These are phyloP conservation scores for Gaultheria prostrata DNA, from an alignment of 148 eudicot genomes.

Conservation along the genomic window DNA sequence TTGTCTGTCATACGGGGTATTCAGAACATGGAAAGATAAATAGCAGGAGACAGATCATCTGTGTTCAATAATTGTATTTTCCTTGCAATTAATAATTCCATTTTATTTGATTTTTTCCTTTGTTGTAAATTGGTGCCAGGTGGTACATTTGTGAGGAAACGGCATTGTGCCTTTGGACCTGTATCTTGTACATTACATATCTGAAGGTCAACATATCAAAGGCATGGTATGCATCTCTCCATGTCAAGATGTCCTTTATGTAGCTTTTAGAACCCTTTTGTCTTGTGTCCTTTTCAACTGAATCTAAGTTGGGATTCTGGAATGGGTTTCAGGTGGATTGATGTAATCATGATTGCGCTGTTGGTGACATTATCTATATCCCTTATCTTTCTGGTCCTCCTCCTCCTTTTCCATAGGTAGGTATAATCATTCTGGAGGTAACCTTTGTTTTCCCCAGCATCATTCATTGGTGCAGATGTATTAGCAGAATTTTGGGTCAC, in stretches of 20 bases:
- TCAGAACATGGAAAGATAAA: neutral
- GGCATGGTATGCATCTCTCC: conserved; percentile 67
- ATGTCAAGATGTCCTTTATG: neutral
- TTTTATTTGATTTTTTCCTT: conserved; percentile 3
- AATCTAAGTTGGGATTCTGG: conserved; percentile 3
- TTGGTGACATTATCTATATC: conserved; percentile 51
- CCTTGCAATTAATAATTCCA: neutral
- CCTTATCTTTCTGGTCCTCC: conserved; percentile 45
- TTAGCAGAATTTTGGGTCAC: neutral
- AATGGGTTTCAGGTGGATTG: conserved; percentile 65
- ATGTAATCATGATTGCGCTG: conserved; percentile 55
- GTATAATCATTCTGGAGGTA: conserved; percentile 11
- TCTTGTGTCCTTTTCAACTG: neutral
- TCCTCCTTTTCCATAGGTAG: conserved; percentile 61
- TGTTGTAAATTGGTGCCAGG: conserved; percentile 39
- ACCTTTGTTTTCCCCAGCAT: neutral
- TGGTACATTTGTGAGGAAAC: conserved; percentile 92
- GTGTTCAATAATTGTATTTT: conserved; percentile 7
- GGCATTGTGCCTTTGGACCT: conserved; percentile 84
- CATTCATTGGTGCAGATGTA: neutral
- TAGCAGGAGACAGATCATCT: neutral
- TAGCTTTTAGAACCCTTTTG: neutral
- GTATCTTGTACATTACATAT: conserved; percentile 61
- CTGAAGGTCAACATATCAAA: conserved; percentile 59
- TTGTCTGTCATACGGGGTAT: neutral